Base-by-base conservation (phyloP, 1,284 basidiomycete species). In the Schizophyllum commune region DNA sequence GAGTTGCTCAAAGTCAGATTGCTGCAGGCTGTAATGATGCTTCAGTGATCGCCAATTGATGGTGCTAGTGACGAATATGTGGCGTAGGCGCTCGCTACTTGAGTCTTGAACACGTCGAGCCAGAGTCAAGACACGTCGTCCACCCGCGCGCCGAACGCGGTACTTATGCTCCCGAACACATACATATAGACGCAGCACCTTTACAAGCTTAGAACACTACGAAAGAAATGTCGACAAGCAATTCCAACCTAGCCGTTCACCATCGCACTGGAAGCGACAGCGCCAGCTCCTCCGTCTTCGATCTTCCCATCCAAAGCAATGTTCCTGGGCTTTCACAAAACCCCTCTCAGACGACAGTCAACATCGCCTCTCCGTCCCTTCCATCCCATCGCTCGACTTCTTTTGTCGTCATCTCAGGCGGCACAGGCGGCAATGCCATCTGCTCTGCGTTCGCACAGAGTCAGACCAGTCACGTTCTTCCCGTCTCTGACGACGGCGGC, bases 401-500 rank as follows among this genome's bases (percentile, higher is more conserved):
- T 2, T 86, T 80, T 69, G 71, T 91, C 4, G 81, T 92, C 54
- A 81, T 92, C 60, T 92, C 89, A 55, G 90, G 90, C 1, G 90
- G 90, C n/a, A 91, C 90, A 32, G 90, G 91, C 32, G 89, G 89
- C 61, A 92, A 92, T 68, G 81, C 87, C 19, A 88, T 92, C 65
- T 91, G 88, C 68, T 75, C 86, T 51, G 89, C 89, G 3, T 92
- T 92, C 67, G 79, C 77, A 1, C 77, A 80, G 1, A 27, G 53
- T 21, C 64, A 73, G 63, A 85, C 88, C 11, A 88, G 82, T 71
- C 91, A 91, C 65, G 84, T 90, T 21, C 77, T 92, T 21, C 91
- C 91, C 33, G 89, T 94, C 55, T 94, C 91, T 5, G 92, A 94
- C 70, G 91, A 94, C 68, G 92, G 91, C 13, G 91, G 91, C 59